A percentile compares a stretch with the other conserved stretches of the same genome.
Evolutionary conservation across 257 asterid genomes (phyloP).

Genomic region (Buddleja alternifolia): DNA sequence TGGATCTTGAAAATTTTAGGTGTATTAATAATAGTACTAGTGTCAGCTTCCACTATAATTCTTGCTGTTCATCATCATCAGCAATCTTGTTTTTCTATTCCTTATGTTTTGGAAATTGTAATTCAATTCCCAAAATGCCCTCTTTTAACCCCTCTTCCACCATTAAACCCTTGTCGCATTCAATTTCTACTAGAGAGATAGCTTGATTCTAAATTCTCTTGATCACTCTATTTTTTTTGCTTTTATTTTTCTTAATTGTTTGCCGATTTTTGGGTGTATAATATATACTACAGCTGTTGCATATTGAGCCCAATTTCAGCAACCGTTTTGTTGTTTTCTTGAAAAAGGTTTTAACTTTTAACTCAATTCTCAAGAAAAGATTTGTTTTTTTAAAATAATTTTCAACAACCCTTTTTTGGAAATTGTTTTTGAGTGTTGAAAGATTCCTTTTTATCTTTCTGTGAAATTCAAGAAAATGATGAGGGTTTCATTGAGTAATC

Average conservation of each 20-base stretch:
- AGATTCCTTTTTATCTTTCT: constrained; percentile 5
- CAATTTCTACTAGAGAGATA: constrained; percentile 35
- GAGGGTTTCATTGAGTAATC: constrained; percentile 49
- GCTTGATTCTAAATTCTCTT: constrained; percentile 34
- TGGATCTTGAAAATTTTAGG: constrained; percentile 47
- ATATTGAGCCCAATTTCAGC: constrained; percentile 37
- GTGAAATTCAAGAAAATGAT: constrained; percentile 40
- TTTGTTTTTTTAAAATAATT: constrained; percentile 10
- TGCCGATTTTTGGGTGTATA: constrained; percentile 28
- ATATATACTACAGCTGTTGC: constrained; percentile 29
- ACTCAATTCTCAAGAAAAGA: constrained; percentile 34
- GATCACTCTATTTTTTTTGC: constrained; percentile 6
- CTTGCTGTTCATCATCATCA: constrained; percentile 42
- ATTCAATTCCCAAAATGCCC: constrained; percentile 50
- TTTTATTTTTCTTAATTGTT: neutral
- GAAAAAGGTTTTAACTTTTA: constrained; percentile 25
- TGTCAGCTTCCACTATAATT: constrained; percentile 55
- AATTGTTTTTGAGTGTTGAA: constrained; percentile 27
- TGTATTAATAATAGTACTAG: constrained; percentile 23
- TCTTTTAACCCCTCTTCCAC: constrained; percentile 33
- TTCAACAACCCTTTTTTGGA: constrained; percentile 26
- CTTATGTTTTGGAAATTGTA: constrained; percentile 45
- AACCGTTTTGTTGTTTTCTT: constrained; percentile 47
- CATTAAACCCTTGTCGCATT: constrained; percentile 34
- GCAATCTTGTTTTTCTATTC: constrained; percentile 47